phyloP scores from a whole-genome alignment of 2,329 filamentous ascomycete genomes.

The Hypoxylon sp. region DNA sequence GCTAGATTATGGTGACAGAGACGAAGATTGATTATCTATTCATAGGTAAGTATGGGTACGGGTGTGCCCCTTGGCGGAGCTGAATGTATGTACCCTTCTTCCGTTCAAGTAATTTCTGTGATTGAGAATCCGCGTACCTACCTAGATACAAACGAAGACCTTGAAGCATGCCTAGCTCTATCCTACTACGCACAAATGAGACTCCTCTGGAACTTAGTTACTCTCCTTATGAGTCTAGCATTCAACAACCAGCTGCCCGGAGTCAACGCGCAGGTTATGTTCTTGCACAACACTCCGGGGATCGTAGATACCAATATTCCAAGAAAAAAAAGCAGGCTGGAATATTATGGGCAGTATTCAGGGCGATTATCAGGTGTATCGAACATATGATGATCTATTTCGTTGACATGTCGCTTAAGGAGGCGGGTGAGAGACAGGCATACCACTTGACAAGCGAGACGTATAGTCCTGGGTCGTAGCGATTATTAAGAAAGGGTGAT shows the following conservation, averaged over 20 bases:
- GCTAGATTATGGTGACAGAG: constrained; percentile 29
- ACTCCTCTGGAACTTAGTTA: constrained; percentile 45
- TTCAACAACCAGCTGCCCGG: background rate
- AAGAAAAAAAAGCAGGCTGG: background rate
- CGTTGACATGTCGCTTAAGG: constrained; percentile 34
- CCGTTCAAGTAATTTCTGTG: no score
- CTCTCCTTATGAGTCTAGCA: constrained; percentile 29
- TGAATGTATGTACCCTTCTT: constrained; percentile 23
- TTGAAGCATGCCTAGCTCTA: constrained; percentile 43
- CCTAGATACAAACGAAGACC: constrained; percentile 46
- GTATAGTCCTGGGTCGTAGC: constrained; percentile 20
- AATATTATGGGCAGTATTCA: constrained; percentile 1
- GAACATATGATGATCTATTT: no score
- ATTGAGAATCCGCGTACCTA: no score
- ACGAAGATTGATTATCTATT: constrained; percentile 42
- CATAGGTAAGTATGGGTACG: constrained; percentile 41
- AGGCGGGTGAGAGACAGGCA: constrained; percentile 44
- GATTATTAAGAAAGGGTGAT: constrained; percentile 2
- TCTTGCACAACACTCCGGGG: background rate
- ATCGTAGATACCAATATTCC: background rate
- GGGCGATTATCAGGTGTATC: no score
- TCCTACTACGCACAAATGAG: constrained; percentile 47
- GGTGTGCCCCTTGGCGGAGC: constrained; percentile 34
- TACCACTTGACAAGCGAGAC: constrained; percentile 41
- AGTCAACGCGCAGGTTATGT: background rate